Base-by-base conservation (phyloP, 176 grass and related monocot genomes). In the Thinopyrum elongatum region DNA sequence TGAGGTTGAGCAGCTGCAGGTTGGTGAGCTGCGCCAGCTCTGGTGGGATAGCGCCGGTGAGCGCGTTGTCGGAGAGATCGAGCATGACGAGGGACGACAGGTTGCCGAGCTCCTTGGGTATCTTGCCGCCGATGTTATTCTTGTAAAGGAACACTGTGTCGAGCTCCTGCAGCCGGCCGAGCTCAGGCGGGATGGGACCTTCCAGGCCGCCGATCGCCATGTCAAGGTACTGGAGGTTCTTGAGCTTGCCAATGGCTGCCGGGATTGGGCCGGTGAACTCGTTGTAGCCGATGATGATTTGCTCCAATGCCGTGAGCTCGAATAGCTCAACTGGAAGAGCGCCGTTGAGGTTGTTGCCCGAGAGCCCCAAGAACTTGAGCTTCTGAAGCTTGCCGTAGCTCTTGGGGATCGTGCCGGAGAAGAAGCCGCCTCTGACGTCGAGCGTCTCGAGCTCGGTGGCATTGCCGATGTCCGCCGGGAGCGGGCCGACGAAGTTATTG, bases 231-330 rank as follows among this genome's bases (percentile, higher is more conserved):
- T 88, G 90, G 39, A 98, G 93, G 0, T 85, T 92, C 39, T 85
- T 82, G 59, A 98, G 89, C 14, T 98, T 98, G 46, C 93, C 92
- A 49, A 98, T 88, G 9, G 89, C 86, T 2, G 91, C 47, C 2
- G 96, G 93, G 78, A 98, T 94, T 8, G 93, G 79, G 21, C 96
- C 93, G 13, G 84, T 81, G 74, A 98, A 92, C 86, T 92, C 93
- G 23, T 98, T 98, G 82, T 95, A 98, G 23, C 96, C 96, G 22
- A 98, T 95, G 57, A 98, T 95, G 30, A 98, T 85, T 67, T 94
- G 86, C 90, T 98, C 92, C 84, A 98, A 83, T 7, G 96, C 85
- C 23, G 88, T 86, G 30, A 95, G 82, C 49, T 94, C 77, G 87
- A 95, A 95, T 11, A 98, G 81, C 84, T 92, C 88, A 3, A 74